phyloP scores from a whole-genome alignment of 495 filamentous ascomycete genomes.

The Beverwykella pulmonaria region DNA sequence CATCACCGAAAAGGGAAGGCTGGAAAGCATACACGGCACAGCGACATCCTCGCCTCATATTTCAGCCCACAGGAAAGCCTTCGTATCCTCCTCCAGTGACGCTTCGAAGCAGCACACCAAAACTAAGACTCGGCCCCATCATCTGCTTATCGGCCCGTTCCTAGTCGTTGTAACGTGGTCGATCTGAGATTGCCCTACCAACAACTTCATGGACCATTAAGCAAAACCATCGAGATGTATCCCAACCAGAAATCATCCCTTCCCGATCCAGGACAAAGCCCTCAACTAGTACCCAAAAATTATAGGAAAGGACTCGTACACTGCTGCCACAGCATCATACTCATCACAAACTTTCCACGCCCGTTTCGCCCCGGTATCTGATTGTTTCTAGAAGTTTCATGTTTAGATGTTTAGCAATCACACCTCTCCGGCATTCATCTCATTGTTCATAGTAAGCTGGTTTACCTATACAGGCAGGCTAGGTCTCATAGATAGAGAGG shows the following conservation, averaged over 20 bases:
- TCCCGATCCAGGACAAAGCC: not conserved
- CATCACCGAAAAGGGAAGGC: not conserved
- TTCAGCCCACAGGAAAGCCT: not conserved
- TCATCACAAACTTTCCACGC: constrained; percentile 14
- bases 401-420: too few species aligned
- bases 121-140: too few species aligned
- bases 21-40: not conserved
- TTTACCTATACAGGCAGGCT: too few species aligned
- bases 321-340: not conserved
- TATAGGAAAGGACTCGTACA: not conserved
- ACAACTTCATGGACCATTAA: not conserved
- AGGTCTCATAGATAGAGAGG: too few species aligned
- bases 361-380: constrained; percentile 12
- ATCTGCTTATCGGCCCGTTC: too few species aligned
- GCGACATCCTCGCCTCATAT: not conserved
- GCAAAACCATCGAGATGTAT: not conserved
- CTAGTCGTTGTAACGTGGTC: too few species aligned
- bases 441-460: too few species aligned
- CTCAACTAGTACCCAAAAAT: not conserved
- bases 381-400: too few species aligned
- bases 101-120: not conserved
- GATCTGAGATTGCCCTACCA: not conserved
- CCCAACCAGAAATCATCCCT: not conserved
- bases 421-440: too few species aligned
- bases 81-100: not conserved